phyloP scores from a whole-genome alignment of 2,329 filamentous ascomycete genomes.

The Plenodomus tracheiphilus region DNA sequence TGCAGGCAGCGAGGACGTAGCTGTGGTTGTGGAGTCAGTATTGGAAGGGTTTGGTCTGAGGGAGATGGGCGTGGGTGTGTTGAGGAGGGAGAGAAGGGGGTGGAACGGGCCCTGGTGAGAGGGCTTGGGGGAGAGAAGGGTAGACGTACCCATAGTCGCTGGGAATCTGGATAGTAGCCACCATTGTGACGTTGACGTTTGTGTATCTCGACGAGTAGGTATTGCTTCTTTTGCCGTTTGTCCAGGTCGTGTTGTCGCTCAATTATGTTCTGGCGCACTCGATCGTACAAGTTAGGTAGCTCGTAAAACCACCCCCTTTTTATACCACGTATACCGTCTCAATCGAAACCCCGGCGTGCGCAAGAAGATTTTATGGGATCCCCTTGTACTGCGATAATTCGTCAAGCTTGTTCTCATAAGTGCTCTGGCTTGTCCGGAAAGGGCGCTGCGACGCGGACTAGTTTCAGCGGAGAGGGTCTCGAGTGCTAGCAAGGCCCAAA shows the following conservation, averaged over 20 bases:
- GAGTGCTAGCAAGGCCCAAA: no score
- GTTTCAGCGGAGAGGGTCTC: conserved; percentile 34
- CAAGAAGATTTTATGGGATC: no score
- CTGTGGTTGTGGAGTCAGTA: conserved; percentile 42
- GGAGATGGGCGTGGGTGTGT: neutral
- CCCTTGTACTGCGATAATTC: no score
- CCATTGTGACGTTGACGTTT: neutral
- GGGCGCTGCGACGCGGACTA: conserved; percentile 19
- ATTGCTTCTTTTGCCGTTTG: neutral
- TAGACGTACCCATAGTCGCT: conserved; percentile 37
- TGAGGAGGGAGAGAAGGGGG: neutral
- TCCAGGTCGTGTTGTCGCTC: no score
- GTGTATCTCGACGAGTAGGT: neutral
- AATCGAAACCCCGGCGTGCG: no score
- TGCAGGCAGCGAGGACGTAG: conserved; percentile 58
- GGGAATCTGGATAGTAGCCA: conserved; percentile 31
- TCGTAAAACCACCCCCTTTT: no score
- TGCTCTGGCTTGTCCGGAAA: neutral
- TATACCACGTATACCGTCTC: no score
- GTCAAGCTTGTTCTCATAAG: no score
- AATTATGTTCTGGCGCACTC: no score
- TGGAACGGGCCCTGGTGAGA: neutral
- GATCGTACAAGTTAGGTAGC: no score
- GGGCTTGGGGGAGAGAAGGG: neutral
- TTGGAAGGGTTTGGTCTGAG: neutral